Percentiles rank a stretch among this genome's conserved stretches.
Conservation (phyloP, 2,329 filamentous ascomycete genomes). For the Venturia effusa region DNA sequence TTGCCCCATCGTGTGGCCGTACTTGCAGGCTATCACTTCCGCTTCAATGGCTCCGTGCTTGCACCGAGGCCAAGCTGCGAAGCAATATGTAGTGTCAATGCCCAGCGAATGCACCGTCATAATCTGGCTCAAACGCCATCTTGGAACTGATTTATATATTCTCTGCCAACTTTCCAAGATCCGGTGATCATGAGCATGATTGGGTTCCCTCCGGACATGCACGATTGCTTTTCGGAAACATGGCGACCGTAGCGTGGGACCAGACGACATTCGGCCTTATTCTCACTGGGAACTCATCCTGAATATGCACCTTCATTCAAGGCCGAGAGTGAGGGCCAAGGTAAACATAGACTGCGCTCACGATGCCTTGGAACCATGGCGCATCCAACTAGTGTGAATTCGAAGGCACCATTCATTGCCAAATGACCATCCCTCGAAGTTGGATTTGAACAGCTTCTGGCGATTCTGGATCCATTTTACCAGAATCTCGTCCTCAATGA, state of each 20-base stretch:
- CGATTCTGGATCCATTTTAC: too few species aligned
- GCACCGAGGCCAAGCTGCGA: background rate
- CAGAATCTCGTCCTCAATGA: too few species aligned
- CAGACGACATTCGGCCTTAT: background rate
- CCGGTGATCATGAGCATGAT: background rate
- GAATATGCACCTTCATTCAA: background rate
- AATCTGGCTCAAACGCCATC: background rate
- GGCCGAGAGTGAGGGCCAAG: background rate
- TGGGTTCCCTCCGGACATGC: background rate
- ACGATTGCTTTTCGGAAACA: background rate
- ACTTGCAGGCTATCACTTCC: background rate
- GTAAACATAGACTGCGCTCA: too few species aligned
- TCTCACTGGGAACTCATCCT: background rate
- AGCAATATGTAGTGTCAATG: background rate
- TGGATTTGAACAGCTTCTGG: too few species aligned
- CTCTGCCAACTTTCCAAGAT: background rate
- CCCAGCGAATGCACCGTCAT: background rate
- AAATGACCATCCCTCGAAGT: too few species aligned
- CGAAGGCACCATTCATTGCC: too few species aligned
- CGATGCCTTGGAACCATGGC: too few species aligned
- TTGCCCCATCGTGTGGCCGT: conserved; percentile 4
- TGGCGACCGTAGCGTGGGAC: too few species aligned
- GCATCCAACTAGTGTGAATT: too few species aligned
- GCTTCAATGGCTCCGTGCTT: background rate
- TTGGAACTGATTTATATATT: background rate